Base-by-base conservation (phyloP, 2,329 filamentous ascomycete genomes). In the Fusarium oxysporum region DNA sequence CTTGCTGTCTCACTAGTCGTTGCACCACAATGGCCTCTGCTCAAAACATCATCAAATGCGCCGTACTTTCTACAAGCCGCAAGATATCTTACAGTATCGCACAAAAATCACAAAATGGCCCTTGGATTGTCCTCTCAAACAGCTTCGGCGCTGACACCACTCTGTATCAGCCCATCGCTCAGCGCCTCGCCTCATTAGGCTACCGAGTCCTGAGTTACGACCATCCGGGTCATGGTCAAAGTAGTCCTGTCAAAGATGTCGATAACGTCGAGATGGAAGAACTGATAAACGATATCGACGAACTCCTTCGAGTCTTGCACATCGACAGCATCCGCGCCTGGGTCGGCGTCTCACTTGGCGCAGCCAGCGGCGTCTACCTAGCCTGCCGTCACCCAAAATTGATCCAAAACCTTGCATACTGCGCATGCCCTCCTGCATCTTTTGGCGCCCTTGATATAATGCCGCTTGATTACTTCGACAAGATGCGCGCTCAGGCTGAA, bases 321-420 rank as follows among this genome's bases (percentile, higher is more conserved):
- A 66, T 66, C 12, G 11, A 50, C 0, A 43, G 6, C 0, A 35
- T 59, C 1, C n/a, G 10, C 28, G 50, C 43, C 5, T 66, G 63
- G 63, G 19, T 66, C 5, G 63, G 61, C 9, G 14, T 66, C 8
- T 66, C 61, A 5, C 63, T 66, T 11, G 62, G 63, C 10, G 62
- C 61, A 28, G 50, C 61, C 13, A 38, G 32, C 4, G 50, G 62
- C 2, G 23, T 66, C 3, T 66, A 66, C 8, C 32, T 66, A 23
- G 43, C 50, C 19, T 28, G 21, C 6, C 37, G 61, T 10, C 48
- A 6, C 2, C 63, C 43, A 10, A 43, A 43, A 1, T 10, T 66
- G 19, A 66, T 65, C 5, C 5, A 58, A n/a, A 28, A 19, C 7
- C 5, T 65, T 17, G 21, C 48, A 8, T 66, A 66, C 32, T 66